Base-by-base conservation (phyloP, 148 eudicot species). In the Fagopyrum tataricum region DNA sequence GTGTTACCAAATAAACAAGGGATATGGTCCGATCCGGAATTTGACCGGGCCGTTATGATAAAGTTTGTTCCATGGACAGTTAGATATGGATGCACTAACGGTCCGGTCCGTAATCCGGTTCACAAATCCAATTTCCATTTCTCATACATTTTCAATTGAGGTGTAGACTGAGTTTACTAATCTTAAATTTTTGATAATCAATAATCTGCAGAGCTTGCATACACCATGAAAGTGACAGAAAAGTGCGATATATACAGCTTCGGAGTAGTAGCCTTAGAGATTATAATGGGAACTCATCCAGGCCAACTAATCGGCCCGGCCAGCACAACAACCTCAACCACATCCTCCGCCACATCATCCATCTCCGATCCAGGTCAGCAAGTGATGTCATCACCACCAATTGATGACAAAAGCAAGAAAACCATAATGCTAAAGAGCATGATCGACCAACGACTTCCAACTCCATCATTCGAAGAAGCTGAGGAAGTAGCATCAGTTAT, bases 171-270 rank as follows among this genome's bases (percentile, higher is more conserved):
- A n/a, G 37, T 31, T 31, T 31, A 31, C 37, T 31, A 31, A 31
- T 31, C 37, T 31, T 31, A 3, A 0, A 4, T 21, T 11, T 61
- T 11, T 61, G 37, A 21, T 11, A 31, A 61, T 18, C 7, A 23
- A 61, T 3, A 67, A 15, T 41, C 21, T 70, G 77, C 83, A 88
- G 91, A 85, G 72, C 78, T 85, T 6, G 87, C 89, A 0, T 82
- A 79, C 75, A 85, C 83, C 5, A 81, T 81, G 86, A 79, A 79
- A 56, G 79, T 84, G 47, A 88, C 79, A 9, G 77, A 75, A 46
- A 85, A 82, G 21, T 84, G 87, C 42, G 91, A 85, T 61, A 88
- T 88, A 7, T 85, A 82, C 76, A 85, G 89, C 81, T 88, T 84
- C 23, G 89, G 89, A 66, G 81, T 84, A 26, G 24, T 85, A 15